phyloP scores from a whole-genome alignment of 106 monocot genomes.

The Amphibolis antarctica region DNA sequence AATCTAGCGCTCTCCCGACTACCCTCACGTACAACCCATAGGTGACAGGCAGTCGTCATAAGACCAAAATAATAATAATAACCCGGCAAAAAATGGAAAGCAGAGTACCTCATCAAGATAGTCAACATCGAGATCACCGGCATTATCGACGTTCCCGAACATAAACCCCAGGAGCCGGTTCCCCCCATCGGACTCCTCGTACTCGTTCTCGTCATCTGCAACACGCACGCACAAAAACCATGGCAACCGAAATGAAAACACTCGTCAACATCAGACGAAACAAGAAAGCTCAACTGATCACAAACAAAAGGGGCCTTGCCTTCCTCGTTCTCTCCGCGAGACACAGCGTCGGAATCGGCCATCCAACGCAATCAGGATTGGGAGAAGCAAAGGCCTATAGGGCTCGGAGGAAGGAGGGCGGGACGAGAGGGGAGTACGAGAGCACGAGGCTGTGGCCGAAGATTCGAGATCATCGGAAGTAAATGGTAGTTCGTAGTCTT shows the following conservation, averaged over 20 bases:
- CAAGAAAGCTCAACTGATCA: not conserved
- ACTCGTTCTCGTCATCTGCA: constrained; percentile 48
- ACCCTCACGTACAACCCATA: no score
- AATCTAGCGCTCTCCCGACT: no score
- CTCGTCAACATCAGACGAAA: not conserved
- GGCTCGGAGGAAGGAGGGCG: no score
- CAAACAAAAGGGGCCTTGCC: not conserved
- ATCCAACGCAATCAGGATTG: not conserved
- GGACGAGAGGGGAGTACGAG: no score
- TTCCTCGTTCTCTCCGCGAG: not conserved
- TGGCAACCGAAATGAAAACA: not conserved
- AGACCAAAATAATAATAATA: no score
- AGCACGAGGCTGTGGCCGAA: no score
- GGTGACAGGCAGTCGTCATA: no score
- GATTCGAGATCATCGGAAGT: no score
- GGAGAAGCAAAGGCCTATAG: no score
- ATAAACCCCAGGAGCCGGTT: constrained; percentile 81
- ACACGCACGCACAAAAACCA: not conserved
- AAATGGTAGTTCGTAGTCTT: no score
- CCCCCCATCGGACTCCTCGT: constrained; percentile 56
- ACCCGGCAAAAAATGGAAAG: not conserved
- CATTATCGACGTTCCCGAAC: constrained; percentile 91
- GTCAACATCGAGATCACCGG: constrained; percentile 89
- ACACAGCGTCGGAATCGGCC: not conserved
- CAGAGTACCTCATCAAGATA: constrained; percentile 85